Evolutionary conservation across 2,329 filamentous ascomycete species (phyloP).

Genomic region (Microsporum canis): DNA sequence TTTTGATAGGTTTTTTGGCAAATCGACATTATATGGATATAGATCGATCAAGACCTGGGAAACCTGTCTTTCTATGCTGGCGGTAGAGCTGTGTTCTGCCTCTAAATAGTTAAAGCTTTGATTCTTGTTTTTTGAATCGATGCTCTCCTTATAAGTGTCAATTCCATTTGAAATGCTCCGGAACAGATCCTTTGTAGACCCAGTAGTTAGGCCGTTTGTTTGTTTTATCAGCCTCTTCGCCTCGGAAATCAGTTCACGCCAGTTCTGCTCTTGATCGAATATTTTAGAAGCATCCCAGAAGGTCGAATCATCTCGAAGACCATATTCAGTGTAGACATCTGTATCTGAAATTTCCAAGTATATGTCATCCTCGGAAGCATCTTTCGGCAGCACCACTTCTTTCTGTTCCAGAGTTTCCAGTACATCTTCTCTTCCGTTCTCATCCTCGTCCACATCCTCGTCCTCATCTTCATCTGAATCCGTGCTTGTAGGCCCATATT

Average conservation of each 20-base stretch:
- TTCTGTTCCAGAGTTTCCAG: background rate
- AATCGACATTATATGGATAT: background rate
- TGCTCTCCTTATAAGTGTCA: constrained; percentile 7
- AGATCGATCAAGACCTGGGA: background rate
- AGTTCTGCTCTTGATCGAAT: constrained; percentile 10
- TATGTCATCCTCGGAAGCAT: background rate
- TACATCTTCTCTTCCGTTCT: background rate
- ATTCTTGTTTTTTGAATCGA: background rate
- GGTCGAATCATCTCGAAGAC: constrained; percentile 3
- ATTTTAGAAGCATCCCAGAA: constrained; percentile 7
- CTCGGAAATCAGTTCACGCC: constrained; percentile 10
- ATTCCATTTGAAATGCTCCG: constrained; percentile 8
- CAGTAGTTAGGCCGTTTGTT: constrained; percentile 1
- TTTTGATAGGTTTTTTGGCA: background rate
- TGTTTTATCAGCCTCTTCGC: constrained; percentile 6
- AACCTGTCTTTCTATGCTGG: background rate
- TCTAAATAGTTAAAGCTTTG: background rate
- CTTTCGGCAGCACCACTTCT: background rate
- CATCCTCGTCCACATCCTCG: background rate
- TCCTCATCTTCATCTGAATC: background rate
- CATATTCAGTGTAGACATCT: background rate
- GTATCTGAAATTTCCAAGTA: background rate
- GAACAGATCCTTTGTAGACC: constrained; percentile 5
- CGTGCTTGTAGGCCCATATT: background rate
- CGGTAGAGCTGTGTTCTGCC: background rate